Conservation (phyloP, 805 yeast genomes). For the Kluyveromyces siamensis region DNA sequence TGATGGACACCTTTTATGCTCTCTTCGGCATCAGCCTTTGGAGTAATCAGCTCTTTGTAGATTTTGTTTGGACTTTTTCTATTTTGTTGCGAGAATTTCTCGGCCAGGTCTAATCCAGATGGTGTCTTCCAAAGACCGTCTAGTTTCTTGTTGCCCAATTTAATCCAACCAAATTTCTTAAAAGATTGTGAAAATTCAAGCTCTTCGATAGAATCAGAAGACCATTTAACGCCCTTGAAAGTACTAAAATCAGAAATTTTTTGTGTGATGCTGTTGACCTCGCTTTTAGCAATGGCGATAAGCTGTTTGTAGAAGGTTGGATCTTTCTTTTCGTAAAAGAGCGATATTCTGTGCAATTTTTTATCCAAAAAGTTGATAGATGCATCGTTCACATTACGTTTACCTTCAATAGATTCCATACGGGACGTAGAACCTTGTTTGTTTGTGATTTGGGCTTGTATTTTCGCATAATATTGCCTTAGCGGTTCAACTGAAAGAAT, state of each 20-base stretch:
- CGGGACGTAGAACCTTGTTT: background rate
- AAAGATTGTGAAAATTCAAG: constrained; percentile 12
- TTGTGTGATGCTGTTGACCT: background rate
- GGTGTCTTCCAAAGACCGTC: constrained; percentile 31
- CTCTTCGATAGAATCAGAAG: background rate
- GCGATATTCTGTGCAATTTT: background rate
- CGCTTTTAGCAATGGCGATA: background rate
- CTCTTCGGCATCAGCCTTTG: constrained; percentile 1
- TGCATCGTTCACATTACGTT: background rate
- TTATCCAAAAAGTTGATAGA: background rate
- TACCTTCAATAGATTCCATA: background rate
- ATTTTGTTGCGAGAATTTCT: constrained; percentile 7
- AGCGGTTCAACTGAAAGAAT: background rate
- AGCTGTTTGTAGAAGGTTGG: background rate
- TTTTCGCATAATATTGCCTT: background rate
- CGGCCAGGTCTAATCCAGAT: constrained; percentile 32
- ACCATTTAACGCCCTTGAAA: background rate
- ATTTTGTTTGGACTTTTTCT: constrained; percentile 16
- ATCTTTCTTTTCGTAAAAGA: constrained; percentile 1
- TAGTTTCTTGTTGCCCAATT: constrained; percentile 25
- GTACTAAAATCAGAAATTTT: background rate
- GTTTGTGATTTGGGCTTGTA: background rate
- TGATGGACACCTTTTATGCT: constrained; percentile 5
- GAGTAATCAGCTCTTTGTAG: constrained; percentile 10
- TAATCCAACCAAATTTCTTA: constrained; percentile 24